These are phyloP conservation scores for Leptomonas seymouri DNA, from an alignment of 208 protist genomes.

Conservation along the genomic window DNA sequence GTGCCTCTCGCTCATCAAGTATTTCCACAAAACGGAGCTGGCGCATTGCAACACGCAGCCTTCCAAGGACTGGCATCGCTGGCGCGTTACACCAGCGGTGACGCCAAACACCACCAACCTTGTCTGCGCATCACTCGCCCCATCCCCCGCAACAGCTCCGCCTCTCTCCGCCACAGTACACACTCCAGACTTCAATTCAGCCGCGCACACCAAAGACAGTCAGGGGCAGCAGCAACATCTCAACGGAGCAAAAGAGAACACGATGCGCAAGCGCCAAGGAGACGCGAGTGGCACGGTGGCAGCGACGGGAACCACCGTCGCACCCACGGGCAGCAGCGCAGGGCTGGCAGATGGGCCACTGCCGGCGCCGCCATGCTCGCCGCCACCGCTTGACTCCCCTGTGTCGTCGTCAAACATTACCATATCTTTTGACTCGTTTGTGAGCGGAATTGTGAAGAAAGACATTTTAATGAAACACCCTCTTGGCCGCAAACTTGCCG, in stretches of 20 bases:
- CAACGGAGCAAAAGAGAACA: neutral
- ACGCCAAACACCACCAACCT: slow-evolving; percentile 7
- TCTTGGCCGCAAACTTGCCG: slow-evolving; percentile 76
- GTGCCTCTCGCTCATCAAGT: slow-evolving; percentile 73
- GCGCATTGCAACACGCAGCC: slow-evolving; percentile 3
- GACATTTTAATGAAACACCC: slow-evolving; percentile 87
- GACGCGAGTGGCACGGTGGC: neutral
- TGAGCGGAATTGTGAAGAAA: slow-evolving; percentile 71
- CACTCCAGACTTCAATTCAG: slow-evolving; percentile 1
- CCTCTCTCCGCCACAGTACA: neutral
- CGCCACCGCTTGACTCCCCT: slow-evolving; percentile 8
- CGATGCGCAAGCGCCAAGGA: neutral
- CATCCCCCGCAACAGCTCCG: neutral
- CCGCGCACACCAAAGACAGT: neutral
- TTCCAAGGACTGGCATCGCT: slow-evolving; percentile 8
- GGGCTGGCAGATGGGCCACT: neutral
- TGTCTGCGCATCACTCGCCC: neutral
- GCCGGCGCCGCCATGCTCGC: neutral
- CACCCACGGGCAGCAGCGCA: neutral
- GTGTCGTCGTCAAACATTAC: slow-evolving; percentile 25
- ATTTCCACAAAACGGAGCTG: slow-evolving; percentile 64
- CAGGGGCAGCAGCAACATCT: neutral
- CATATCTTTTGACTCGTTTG: slow-evolving; percentile 88
- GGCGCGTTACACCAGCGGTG: slow-evolving; percentile 10
- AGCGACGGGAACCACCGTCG: too few species aligned